Evolutionary conservation across 345 rosid genomes (phyloP), one percentile per base, ranked within the genome.

Genomic region (Eucalyptus marginata): DNA sequence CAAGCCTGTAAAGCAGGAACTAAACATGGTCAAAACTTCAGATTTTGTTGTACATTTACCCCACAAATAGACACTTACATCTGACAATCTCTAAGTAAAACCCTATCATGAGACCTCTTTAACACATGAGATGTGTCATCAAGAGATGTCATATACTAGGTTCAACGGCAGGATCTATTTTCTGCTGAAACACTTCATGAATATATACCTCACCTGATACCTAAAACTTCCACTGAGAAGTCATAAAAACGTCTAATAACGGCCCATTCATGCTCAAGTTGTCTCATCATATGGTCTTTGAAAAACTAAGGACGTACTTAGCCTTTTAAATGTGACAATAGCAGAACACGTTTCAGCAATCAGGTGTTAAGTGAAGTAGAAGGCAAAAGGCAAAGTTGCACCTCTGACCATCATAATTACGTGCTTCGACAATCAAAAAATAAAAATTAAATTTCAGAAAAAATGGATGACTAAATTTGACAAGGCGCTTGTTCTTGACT

Each of bases 1-100:
- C 94, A 58, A 96, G 87, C 89, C 98, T 96, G 93, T 87, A 88
- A 40, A 86, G 87, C 50, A 49, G 83, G 76, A 52, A 56, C 85
- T 51, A 25, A 44, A 24, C 43, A 54, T 59, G 58, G 51, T 76
- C 83, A 76, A 76, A 36, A 76, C 46, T 76, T 31, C 12, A 18
- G 27, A 76, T 76, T 36, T 76, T 40, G 83, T 76, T 29, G 5
- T 20, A 76, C 47, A 76, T 36, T 40, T 40, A 40, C 47, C 47
- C 83, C 27, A 6, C 25, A 12, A 1, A 40, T 76, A 20, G 47
- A 22, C 83, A 76, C 25, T 76, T 20, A 36, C 47, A 76, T 76
- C 83, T 36, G 83, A 36, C 47, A 76, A 13, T 40, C 43, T 20
- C 47, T 76, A 40, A 76, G 29, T 76, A 40, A 76, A 36, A 76